Percentiles rank a stretch among this genome's conserved stretches.
Evolutionary conservation across 495 filamentous ascomycete species (phyloP).

Genomic region (Podospora conica): DNA sequence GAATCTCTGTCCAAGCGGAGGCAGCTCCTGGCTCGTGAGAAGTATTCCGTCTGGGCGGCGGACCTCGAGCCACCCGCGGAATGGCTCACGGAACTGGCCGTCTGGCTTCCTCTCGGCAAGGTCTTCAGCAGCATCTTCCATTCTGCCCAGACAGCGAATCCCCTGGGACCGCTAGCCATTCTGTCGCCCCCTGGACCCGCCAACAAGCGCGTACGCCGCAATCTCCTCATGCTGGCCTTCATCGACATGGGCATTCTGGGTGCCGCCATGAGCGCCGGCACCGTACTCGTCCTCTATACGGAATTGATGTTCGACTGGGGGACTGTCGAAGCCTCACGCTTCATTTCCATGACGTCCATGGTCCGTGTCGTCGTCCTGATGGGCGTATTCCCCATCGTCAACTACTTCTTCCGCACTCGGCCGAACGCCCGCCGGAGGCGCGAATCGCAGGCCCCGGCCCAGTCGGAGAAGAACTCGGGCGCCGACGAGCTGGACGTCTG

Average conservation of each 20-base stretch:
- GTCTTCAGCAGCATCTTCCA: constrained; percentile 13
- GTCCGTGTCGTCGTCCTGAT: constrained; percentile 69
- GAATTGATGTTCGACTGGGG: constrained; percentile 76
- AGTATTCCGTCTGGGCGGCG: constrained; percentile 40
- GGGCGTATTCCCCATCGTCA: constrained; percentile 64
- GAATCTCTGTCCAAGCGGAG: constrained; percentile 71
- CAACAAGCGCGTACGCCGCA: constrained; percentile 60
- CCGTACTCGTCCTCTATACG: constrained; percentile 72
- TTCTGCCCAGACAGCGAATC: constrained; percentile 40
- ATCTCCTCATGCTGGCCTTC: constrained; percentile 70
- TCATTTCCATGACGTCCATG: constrained; percentile 68
- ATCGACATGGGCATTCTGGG: constrained; percentile 76
- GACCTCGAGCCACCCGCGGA: constrained; percentile 7
- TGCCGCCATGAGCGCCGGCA: constrained; percentile 71
- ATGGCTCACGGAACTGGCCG: constrained; percentile 3
- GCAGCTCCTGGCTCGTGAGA: constrained; percentile 62
- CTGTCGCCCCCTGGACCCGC: constrained; percentile 64
- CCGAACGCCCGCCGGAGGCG: constrained; percentile 28
- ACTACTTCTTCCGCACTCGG: constrained; percentile 58
- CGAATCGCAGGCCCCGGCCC: constrained; percentile 22
- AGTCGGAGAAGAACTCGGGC: constrained; percentile 53
- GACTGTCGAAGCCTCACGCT: constrained; percentile 67
- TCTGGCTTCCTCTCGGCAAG: constrained; percentile 13
- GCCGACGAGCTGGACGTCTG: constrained; percentile 71
- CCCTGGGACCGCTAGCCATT: constrained; percentile 70